Percentiles rank a stretch among this genome's conserved stretches.
phyloP scores from a whole-genome alignment of 495 filamentous ascomycete genomes.

The Neurospora sp. region DNA sequence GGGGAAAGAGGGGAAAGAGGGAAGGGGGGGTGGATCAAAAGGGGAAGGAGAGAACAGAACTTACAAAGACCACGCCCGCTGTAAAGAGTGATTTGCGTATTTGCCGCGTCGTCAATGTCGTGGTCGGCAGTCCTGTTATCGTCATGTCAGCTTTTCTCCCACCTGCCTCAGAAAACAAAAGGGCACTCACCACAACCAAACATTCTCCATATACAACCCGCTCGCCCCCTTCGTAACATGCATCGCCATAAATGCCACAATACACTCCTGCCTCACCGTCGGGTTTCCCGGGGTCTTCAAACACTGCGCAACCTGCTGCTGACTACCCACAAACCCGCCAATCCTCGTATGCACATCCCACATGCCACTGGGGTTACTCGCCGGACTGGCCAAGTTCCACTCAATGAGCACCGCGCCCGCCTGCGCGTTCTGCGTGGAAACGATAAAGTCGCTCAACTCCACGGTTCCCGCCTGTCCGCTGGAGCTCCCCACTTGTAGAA shows the following conservation, averaged over 20 bases:
- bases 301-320: slow-evolving; percentile 63
- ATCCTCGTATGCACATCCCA: slow-evolving; percentile 87
- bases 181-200: slow-evolving; percentile 68
- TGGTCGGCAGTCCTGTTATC: slow-evolving; percentile 64
- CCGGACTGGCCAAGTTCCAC: slow-evolving; percentile 64
- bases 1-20: neutral
- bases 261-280: slow-evolving; percentile 44
- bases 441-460: slow-evolving; percentile 71
- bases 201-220: slow-evolving; percentile 73
- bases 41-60: too few species aligned
- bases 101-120: slow-evolving; percentile 60
- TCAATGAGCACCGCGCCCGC: slow-evolving; percentile 77
- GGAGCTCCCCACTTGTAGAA: slow-evolving; percentile 63
- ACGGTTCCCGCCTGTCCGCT: slow-evolving; percentile 63
- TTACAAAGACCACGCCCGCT: slow-evolving; percentile 53
- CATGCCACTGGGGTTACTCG: slow-evolving; percentile 57
- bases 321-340: slow-evolving; percentile 68
- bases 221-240: slow-evolving; percentile 61
- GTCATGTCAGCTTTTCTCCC: neutral
- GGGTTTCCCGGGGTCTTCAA: slow-evolving; percentile 48
- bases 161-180: too few species aligned
- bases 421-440: slow-evolving; percentile 60
- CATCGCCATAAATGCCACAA: slow-evolving; percentile 70
- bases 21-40: too few species aligned
- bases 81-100: slow-evolving; percentile 62